Evolutionary conservation across 768 basidiomycete genomes (phyloP).

Genomic region (Boletus bicolor): DNA sequence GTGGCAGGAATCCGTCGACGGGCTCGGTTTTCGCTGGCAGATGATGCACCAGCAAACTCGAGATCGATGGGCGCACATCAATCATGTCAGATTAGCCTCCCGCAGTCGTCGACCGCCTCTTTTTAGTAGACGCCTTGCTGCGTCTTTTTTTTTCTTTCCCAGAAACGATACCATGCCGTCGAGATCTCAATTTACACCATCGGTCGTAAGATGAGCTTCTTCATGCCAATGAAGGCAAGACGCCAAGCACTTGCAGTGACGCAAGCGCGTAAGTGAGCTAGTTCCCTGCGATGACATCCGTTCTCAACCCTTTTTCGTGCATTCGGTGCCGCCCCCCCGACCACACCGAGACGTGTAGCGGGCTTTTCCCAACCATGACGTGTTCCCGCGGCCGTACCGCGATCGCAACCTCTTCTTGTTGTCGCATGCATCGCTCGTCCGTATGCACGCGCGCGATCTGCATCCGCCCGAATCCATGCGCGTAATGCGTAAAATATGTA

Average conservation of each 20-base stretch:
- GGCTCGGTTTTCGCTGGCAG: conserved; percentile 18
- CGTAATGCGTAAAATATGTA: conserved; percentile 6
- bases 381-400: conserved; percentile 29
- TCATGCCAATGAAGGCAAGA: not conserved
- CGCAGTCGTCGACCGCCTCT: conserved; percentile 6
- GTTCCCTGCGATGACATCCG: not conserved
- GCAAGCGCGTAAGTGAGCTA: conserved; percentile 6
- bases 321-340: conserved; percentile 2
- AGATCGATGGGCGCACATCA: conserved; percentile 15
- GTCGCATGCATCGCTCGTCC: not conserved
- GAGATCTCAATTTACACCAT: conserved; percentile 10
- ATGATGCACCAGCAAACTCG: conserved; percentile 22
- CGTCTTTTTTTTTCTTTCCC: not conserved
- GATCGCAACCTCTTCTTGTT: conserved; percentile 17
- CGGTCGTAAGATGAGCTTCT: not conserved
- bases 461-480: not conserved
- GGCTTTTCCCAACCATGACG: conserved; percentile 9
- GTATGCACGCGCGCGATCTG: conserved; percentile 5
- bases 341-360: conserved; percentile 6
- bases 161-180: conserved; percentile 1
- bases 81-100: conserved; percentile 25
- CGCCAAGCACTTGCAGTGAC: conserved; percentile 1
- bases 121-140: conserved; percentile 18
- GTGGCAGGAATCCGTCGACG: conserved; percentile 18
- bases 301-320: not conserved